These are phyloP conservation scores for Mycena sanguinolenta DNA, from an alignment of 768 basidiomycete genomes.

Conservation along the genomic window DNA sequence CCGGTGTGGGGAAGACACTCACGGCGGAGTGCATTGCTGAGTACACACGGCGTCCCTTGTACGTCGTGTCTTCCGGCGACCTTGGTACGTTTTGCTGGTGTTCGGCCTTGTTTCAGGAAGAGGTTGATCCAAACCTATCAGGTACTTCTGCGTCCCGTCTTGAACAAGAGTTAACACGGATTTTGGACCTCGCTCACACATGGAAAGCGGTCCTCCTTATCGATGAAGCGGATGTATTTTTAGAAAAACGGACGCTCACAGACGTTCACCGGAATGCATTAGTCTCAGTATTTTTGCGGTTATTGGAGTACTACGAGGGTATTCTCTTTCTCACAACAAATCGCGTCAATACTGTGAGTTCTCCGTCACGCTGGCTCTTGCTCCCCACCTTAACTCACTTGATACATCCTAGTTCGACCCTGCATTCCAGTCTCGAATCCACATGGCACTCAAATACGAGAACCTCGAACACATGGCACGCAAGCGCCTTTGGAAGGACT, in stretches of 20 bases:
- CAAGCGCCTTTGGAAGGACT: no score
- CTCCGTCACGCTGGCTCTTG: not conserved
- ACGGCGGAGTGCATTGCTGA: no score
- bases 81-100: no score
- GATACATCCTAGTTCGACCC: conserved; percentile 18
- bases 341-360: conserved; percentile 16
- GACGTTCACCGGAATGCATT: conserved; percentile 39
- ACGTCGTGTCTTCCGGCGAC: no score
- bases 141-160: conserved; percentile 16
- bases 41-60: no score
- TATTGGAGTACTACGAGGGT: conserved; percentile 34
- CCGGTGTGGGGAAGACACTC: no score
- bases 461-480: no score
- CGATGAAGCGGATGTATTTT: conserved; percentile 42
- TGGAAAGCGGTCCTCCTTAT: conserved; percentile 41
- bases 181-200: conserved; percentile 31
- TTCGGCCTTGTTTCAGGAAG: no score
- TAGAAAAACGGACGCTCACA: conserved; percentile 33
- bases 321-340: conserved; percentile 38
- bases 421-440: conserved; percentile 35
- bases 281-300: conserved; percentile 39
- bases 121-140: not conserved
- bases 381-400: not conserved
- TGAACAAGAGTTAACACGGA: conserved; percentile 26
- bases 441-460: conserved; percentile 30